Base-by-base conservation (phyloP, 495 filamentous ascomycete species). In the Tuber borchii region DNA sequence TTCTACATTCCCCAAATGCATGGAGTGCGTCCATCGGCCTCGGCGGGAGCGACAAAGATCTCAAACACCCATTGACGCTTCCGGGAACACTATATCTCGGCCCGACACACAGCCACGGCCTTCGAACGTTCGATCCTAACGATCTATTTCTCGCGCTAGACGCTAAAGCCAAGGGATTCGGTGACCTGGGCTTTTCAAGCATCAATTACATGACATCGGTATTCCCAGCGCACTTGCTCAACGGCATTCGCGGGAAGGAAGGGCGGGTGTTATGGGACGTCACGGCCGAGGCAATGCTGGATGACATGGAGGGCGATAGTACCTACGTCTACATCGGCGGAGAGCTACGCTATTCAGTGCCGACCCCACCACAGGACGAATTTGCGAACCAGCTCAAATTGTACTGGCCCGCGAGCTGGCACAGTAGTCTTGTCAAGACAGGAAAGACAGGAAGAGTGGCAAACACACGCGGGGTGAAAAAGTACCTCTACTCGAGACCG, bases 151-250 rank as follows among this genome's bases (percentile, higher is more conserved):
- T 65, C 56, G 56, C 56, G 26, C 17, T 65, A 26, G 56, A 65
- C 26, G 56, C 56, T n/a, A n/a, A 31, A 65, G 56, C 56, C 1
- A 65, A 2, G 56, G 56, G 56, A 6, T 65, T 17, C 26, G 56
- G 56, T 3, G 56, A 65, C 26, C 31, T 34, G 26, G 56, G 56
- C 26, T 7, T 65, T 65, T 65, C 56, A 34, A 65, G 26, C 56
- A 65, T 65, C 56, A 65, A 65, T 65, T 65, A 65, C 56, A 65
- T 65, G 56, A 65, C 56, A 34, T 65, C 56, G 26, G 56, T 34
- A 34, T 65, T 65, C 26, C 56, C 56, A 26, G 56, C 56, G 26
- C 14, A 31, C 31, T 65, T 65, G 14, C 56, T 65, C 56, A 65
- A 65, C 26, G 56, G 56, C 3, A 34, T 65, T 65, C 56, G 56